Evolutionary conservation across 495 filamentous ascomycete species (phyloP).

Genomic region (Hypoxylon perforatum): DNA sequence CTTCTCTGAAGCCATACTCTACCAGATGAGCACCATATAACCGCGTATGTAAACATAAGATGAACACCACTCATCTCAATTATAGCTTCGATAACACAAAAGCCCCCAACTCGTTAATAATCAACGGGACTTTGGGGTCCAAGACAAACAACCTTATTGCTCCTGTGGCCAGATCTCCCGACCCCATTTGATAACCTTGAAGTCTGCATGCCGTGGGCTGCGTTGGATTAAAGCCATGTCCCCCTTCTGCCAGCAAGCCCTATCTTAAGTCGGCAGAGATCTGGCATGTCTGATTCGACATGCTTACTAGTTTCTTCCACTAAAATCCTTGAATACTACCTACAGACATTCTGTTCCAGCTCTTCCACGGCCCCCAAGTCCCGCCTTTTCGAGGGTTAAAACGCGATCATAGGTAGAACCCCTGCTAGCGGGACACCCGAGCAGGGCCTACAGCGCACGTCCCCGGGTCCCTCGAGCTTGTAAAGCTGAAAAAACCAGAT

Average conservation of each 20-base stretch:
- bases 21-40: conserved; percentile 1
- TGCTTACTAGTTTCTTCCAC: conserved; percentile 28
- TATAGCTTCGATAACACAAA: neutral
- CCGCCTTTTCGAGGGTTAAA: neutral
- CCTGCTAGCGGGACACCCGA: conserved; percentile 19
- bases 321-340: conserved; percentile 28
- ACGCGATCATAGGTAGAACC: neutral
- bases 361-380: conserved; percentile 7
- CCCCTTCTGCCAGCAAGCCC: conserved; percentile 8
- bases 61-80: conserved; percentile 8
- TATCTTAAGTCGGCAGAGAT: conserved; percentile 9
- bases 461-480: conserved; percentile 1
- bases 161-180: conserved; percentile 22
- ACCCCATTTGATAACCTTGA: conserved; percentile 20
- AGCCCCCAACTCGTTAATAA: neutral
- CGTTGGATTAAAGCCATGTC: conserved; percentile 3
- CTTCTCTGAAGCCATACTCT: conserved; percentile 21
- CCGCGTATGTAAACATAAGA: conserved; percentile 9
- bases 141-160: conserved; percentile 24
- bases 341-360: conserved; percentile 8
- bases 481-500: conserved; percentile 5
- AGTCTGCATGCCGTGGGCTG: conserved; percentile 11
- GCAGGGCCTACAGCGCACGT: conserved; percentile 15
- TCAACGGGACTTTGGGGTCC: conserved; percentile 15
- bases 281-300: conserved; percentile 8